Evolutionary conservation across 1,139 yeast genomes (phyloP).

Genomic region (Trichomonascaceae sp.): DNA sequence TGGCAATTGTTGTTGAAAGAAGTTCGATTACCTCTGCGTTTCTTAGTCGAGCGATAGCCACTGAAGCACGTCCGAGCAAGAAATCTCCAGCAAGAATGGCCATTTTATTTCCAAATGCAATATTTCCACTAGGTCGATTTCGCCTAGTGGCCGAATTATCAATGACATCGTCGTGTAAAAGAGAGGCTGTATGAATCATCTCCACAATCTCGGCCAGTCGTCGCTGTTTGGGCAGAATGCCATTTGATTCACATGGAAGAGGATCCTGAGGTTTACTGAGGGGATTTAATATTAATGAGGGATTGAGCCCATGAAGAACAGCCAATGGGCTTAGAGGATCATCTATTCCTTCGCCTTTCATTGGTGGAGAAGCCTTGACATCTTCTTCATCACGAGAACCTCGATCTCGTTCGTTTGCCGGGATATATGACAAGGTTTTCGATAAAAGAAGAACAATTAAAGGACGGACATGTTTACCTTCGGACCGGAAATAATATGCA

Average conservation of each 20-base stretch:
- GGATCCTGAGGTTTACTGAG: constrained; percentile 73
- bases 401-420: constrained; percentile 60
- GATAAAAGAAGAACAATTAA: constrained; percentile 75
- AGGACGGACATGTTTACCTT: constrained; percentile 94
- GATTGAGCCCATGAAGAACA: constrained; percentile 84
- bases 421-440: constrained; percentile 74
- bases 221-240: constrained; percentile 88
- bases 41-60: constrained; percentile 84
- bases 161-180: constrained; percentile 94
- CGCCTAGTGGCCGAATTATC: constrained; percentile 88
- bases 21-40: constrained; percentile 97
- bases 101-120: constrained; percentile 95
- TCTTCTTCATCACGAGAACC: constrained; percentile 32
- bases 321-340: constrained; percentile 66
- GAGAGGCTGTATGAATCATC: constrained; percentile 97
- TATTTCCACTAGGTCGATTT: constrained; percentile 85
- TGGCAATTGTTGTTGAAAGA: constrained; percentile 92
- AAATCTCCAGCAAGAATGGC: constrained; percentile 97
- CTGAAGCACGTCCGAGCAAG: constrained; percentile 90
- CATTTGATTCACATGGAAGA: constrained; percentile 44
- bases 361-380: constrained; percentile 26
- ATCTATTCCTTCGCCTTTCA: constrained; percentile 29
- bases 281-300: constrained; percentile 72
- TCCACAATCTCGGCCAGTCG: constrained; percentile 95
- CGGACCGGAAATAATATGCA: constrained; percentile 89